Evolutionary conservation across 345 rosid genomes (phyloP).

Genomic region (Bruguiera parviflora): DNA sequence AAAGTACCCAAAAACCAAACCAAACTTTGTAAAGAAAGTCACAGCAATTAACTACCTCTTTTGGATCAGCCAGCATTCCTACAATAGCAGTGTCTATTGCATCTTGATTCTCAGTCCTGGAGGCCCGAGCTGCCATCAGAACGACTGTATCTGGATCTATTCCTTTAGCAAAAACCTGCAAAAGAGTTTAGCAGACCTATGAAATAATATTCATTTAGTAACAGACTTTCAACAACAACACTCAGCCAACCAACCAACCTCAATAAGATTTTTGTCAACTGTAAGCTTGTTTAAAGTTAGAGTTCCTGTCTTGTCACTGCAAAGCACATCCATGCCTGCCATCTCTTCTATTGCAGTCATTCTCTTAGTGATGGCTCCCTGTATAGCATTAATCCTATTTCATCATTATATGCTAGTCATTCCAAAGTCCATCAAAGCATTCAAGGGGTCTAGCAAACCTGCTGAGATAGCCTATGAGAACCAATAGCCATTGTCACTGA

Average conservation of each 20-base stretch:
- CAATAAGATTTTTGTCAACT: slow-evolving; percentile 91
- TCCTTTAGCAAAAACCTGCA: slow-evolving; percentile 87
- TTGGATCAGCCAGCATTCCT: slow-evolving; percentile 96
- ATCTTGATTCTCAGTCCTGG: slow-evolving; percentile 91
- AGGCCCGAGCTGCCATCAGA: slow-evolving; percentile 96
- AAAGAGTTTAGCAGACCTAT: slow-evolving; percentile 17
- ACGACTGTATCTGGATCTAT: slow-evolving; percentile 83
- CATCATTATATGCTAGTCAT: slow-evolving; percentile 12
- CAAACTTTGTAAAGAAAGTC: not conserved
- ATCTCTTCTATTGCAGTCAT: slow-evolving; percentile 99
- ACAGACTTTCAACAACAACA: too few relatives aligned
- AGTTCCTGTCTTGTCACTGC: slow-evolving; percentile 99
- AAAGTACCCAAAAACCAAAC: not conserved
- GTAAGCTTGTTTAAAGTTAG: slow-evolving; percentile 91
- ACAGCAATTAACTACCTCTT: slow-evolving; percentile 52
- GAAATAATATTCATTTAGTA: slow-evolving; percentile 4
- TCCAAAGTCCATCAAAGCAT: slow-evolving; percentile 5
- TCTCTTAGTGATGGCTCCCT: slow-evolving; percentile 99
- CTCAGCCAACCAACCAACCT: slow-evolving; percentile 44
- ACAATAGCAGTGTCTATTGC: slow-evolving; percentile 97
- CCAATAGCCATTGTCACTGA: slow-evolving; percentile 99
- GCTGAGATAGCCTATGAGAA: slow-evolving; percentile 89
- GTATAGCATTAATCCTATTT: slow-evolving; percentile 19
- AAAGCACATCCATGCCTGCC: slow-evolving; percentile 99
- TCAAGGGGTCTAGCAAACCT: slow-evolving; percentile 46